phyloP scores from a whole-genome alignment of 306 rosid genomes.

The Vicia faba region DNA sequence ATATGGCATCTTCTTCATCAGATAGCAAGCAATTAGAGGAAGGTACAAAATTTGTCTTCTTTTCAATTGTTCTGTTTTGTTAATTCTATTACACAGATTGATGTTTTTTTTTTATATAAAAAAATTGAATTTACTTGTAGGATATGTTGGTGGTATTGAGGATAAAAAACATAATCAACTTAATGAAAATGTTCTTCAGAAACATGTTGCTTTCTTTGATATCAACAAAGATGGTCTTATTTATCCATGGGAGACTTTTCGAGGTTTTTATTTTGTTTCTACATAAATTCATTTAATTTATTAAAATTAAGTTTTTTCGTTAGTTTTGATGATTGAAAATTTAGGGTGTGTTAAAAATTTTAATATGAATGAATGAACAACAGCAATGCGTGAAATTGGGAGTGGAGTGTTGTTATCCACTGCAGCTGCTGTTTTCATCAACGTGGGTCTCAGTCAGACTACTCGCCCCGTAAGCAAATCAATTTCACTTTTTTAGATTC shows the following conservation, averaged over 20 bases:
- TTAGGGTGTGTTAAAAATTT: no score
- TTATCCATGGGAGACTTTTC: slow-evolving; percentile 74
- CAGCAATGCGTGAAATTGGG: slow-evolving; percentile 58
- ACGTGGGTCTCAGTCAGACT: slow-evolving; percentile 51
- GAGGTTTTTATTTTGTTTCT: slow-evolving; percentile 41
- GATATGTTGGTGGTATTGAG: background rate
- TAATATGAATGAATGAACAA: background rate
- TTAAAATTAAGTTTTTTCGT: background rate
- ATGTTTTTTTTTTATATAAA: no score
- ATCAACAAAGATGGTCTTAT: slow-evolving; percentile 60
- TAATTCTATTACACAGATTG: no score
- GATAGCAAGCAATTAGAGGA: background rate
- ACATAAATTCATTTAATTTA: background rate
- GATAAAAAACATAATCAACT: slow-evolving; percentile 9
- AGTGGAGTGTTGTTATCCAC: slow-evolving; percentile 46
- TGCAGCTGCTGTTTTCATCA: slow-evolving; percentile 48
- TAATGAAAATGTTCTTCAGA: slow-evolving; percentile 52
- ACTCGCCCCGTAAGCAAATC: slow-evolving; percentile 57
- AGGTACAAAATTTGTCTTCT: background rate
- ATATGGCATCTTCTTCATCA: slow-evolving; percentile 2
- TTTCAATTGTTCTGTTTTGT: background rate
- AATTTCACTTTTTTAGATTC: no score
- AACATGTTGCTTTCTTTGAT: slow-evolving; percentile 68
- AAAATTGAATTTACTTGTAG: no score
- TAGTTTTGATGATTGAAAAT: no score